A percentile compares a stretch with the other conserved stretches of the same genome.
Conservation (phyloP, 805 yeast species). For the Lachancea meyersii region DNA sequence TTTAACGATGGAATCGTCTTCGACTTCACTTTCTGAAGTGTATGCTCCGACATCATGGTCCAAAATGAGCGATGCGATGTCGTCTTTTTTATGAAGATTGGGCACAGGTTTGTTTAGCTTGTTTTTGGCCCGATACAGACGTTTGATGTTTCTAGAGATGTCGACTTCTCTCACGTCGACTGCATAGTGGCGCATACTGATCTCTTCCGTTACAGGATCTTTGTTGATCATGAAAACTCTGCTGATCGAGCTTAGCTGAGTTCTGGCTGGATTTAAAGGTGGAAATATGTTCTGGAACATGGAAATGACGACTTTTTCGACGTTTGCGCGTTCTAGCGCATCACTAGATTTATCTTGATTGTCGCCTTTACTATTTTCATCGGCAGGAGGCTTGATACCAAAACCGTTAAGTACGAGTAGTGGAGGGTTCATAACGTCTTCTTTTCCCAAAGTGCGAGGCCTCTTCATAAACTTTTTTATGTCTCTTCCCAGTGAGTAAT, state of each 20-base stretch:
- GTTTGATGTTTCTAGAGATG: constrained; percentile 65
- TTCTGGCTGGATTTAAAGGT: constrained; percentile 79
- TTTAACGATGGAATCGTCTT: constrained; percentile 80
- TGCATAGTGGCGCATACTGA: constrained; percentile 84
- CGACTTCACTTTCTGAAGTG: constrained; percentile 90
- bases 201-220: constrained; percentile 59
- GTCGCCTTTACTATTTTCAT: constrained; percentile 3
- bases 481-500: constrained; percentile 79
- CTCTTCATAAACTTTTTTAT: constrained; percentile 59
- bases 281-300: constrained; percentile 96
- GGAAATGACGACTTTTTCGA: constrained; percentile 79
- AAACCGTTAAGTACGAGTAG: constrained; percentile 91
- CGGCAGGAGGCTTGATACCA: constrained; percentile 22
- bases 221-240: constrained; percentile 81
- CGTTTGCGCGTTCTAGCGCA: constrained; percentile 35
- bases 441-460: constrained; percentile 72
- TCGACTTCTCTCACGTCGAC: constrained; percentile 83
- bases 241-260: constrained; percentile 66
- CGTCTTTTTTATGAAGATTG: constrained; percentile 57
- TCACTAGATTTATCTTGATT: constrained; percentile 9
- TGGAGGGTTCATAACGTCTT: constrained; percentile 76
- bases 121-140: constrained; percentile 55
- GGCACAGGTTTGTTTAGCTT: constrained; percentile 62
- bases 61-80: constrained; percentile 74
- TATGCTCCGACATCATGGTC: constrained; percentile 73